Conservation (phyloP, 2,329 filamentous ascomycete species). For the Fusarium sp. region DNA sequence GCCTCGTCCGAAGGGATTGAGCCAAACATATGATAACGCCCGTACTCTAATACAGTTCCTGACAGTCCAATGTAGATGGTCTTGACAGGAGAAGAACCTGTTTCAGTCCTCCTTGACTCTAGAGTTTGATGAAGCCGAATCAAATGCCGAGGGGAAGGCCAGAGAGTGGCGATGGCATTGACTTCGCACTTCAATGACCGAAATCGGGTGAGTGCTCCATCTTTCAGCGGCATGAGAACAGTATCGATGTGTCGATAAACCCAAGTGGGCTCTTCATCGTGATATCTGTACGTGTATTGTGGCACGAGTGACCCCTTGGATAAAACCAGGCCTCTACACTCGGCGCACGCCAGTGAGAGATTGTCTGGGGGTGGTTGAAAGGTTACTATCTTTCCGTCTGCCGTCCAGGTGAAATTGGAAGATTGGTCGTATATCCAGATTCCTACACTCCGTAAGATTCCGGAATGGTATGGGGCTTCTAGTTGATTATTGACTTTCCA, state of each 20-base stretch:
- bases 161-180: background rate
- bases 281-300: too few species aligned
- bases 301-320: background rate
- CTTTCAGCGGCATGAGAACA: background rate
- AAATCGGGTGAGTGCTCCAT: background rate
- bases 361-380: background rate
- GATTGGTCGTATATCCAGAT: too few species aligned
- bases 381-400: background rate
- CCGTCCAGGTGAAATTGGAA: background rate
- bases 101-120: background rate
- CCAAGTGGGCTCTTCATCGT: background rate
- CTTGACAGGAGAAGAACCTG: background rate
- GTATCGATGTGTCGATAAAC: background rate
- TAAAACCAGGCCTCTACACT: background rate
- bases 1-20: background rate
- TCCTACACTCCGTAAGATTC: too few species aligned
- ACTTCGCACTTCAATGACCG: background rate
- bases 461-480: too few species aligned
- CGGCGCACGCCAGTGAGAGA: background rate
- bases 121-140: background rate
- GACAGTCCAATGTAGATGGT: background rate
- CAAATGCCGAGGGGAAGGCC: background rate
- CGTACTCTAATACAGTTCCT: background rate
- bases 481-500: too few species aligned
- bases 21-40: fast-evolving